These are phyloP conservation scores for Fusarium sp. DNA, from an alignment of 2,329 filamentous ascomycete species.

Conservation along the genomic window DNA sequence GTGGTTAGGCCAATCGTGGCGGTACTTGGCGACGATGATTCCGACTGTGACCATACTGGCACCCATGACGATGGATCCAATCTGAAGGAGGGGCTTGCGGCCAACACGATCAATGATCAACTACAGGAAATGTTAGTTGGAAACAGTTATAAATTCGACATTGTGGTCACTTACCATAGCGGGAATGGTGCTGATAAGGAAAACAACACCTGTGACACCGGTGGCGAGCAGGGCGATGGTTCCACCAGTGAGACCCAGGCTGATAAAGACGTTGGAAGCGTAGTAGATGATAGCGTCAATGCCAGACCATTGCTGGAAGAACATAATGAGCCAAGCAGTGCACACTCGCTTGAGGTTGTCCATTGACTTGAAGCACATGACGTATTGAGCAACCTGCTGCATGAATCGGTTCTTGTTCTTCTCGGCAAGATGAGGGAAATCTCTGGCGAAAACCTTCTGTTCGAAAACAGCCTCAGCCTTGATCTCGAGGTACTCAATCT, in stretches of 20 bases:
- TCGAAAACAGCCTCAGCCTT: conserved; percentile 84
- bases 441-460: conserved; percentile 74
- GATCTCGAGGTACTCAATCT: conserved; percentile 85
- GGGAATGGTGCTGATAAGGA: conserved; percentile 63
- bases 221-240: conserved; percentile 74
- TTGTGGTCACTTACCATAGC: conserved; percentile 43
- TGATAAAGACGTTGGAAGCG: conserved; percentile 70
- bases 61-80: conserved; percentile 56
- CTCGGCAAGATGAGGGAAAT: conserved; percentile 61
- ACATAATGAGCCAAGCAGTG: conserved; percentile 73
- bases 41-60: conserved; percentile 36
- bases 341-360: conserved; percentile 73
- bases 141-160: accelerated
- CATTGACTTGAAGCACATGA: conserved; percentile 49
- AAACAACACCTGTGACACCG: conserved; percentile 77
- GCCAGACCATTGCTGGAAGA: conserved; percentile 64
- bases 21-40: conserved; percentile 40
- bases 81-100: conserved; percentile 56
- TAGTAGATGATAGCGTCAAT: conserved; percentile 59
- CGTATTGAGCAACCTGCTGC: conserved; percentile 64
- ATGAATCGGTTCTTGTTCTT: conserved; percentile 58
- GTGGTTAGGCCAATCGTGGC: conserved; percentile 49
- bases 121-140: not conserved
- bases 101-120: conserved; percentile 58
- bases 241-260: conserved; percentile 71